Base-by-base conservation (phyloP, 805 yeast species). In the Metschnikowia peoriensis region DNA sequence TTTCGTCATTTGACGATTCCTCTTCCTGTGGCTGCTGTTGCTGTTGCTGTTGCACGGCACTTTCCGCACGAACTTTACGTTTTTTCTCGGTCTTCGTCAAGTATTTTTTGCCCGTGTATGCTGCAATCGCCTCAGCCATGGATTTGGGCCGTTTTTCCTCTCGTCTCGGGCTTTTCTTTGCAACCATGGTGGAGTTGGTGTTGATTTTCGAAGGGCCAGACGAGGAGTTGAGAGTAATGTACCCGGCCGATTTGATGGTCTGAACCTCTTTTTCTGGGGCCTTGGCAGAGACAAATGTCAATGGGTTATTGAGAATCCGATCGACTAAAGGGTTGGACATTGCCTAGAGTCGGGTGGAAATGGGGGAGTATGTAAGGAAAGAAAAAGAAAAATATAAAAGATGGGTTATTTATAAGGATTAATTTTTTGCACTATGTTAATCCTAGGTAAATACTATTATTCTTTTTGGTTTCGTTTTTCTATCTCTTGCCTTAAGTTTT, bases 271-370 rank as follows among this genome's bases (percentile, higher is more conserved):
- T 46, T 14, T 58, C 60, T 10, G 58, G 57, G 49, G 70, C 70
- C 56, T 76, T 80, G 14, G 89, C 91, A 4, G 82, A 74, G 49
- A 79, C 82, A 67, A 89, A 89, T 29, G 74, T 75, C 47, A 86
- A 65, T 9, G 90, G 91, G 51, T 81, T 80, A 29, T 84, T 69
- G 40, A 85, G 71, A 50, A 85, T 75, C 60, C 87, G 74, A 60
- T 84, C 88, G 53, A 84, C 80, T 43, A 83, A 65, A n/a, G 89
- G 88, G 46, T 80, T 75, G 37, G 62, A 54, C 58, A 58, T 58
- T 51, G 45, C 37, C 45, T 41, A 22, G 10, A 29, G 17, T 32
- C 44, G 28, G n/a, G 22, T 22, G 22, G 22, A 22, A 22, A 22
- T 22, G 22, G 22, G 22, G 22, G 22, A 22, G 22, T 22, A 22